Conservation (phyloP, 805 yeast genomes). For the Wickerhamiella cacticola region DNA sequence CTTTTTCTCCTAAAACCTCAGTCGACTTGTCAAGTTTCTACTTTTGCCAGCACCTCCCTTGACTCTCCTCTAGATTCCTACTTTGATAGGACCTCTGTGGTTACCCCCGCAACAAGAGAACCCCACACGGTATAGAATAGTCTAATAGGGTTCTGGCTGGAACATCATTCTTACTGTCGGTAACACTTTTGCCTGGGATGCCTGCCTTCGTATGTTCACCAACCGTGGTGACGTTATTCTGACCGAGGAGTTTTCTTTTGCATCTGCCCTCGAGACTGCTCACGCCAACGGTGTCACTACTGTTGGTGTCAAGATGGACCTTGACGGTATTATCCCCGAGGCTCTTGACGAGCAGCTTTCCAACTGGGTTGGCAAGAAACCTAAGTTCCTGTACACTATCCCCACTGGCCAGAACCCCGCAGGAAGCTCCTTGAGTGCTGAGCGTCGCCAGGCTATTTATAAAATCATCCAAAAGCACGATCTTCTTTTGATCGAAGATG, state of each 20-base stretch:
- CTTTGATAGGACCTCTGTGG: too few relatives aligned
- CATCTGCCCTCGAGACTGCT: conserved; percentile 76
- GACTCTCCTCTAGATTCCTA: too few relatives aligned
- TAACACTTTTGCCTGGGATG: conserved; percentile 84
- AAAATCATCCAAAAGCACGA: conserved; percentile 74
- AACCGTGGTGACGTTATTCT: conserved; percentile 71
- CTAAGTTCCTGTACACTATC: conserved; percentile 79
- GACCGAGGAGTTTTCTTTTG: conserved; percentile 70
- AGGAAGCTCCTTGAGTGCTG: conserved; percentile 67
- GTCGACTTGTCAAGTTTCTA: too few relatives aligned
- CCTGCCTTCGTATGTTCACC: conserved; percentile 63
- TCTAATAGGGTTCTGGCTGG: too few relatives aligned
- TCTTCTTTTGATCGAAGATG: conserved; percentile 81
- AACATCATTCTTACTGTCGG: conserved; percentile 60
- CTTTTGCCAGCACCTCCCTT: too few relatives aligned
- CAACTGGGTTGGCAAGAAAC: conserved; percentile 61
- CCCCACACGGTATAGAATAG: too few relatives aligned
- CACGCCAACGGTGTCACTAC: conserved; percentile 56
- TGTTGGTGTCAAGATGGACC: conserved; percentile 69
- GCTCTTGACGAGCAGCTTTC: conserved; percentile 48
- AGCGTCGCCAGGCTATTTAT: conserved; percentile 69
- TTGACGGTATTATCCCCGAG: conserved; percentile 64
- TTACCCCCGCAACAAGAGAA: too few relatives aligned
- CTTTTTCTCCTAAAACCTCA: too few relatives aligned
- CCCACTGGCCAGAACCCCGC: conserved; percentile 98